Percentiles rank a stretch among this genome's conserved stretches.
phyloP scores from a whole-genome alignment of 1,139 yeast species.

The Pichia sp. region DNA sequence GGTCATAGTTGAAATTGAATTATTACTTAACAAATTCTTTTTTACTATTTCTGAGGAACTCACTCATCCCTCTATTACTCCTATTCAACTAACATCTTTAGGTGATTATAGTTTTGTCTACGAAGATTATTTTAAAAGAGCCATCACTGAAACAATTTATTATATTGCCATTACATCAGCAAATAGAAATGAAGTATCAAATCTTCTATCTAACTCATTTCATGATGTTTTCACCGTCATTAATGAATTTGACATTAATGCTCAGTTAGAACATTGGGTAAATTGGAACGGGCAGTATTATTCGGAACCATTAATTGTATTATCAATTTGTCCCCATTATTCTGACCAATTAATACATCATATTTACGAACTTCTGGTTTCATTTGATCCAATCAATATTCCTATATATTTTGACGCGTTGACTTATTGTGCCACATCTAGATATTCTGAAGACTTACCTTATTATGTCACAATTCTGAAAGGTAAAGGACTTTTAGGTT shows the following conservation, averaged over 20 bases:
- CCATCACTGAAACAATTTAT: slow-evolving; percentile 40
- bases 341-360: slow-evolving; percentile 55
- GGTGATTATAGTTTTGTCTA: slow-evolving; percentile 20
- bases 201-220: slow-evolving; percentile 17
- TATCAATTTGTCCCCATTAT: slow-evolving; percentile 58
- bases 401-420: slow-evolving; percentile 69
- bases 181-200: slow-evolving; percentile 1
- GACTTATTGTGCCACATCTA: slow-evolving; percentile 39
- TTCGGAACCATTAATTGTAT: slow-evolving; percentile 38
- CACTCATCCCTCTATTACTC: slow-evolving; percentile 33
- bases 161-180: slow-evolving; percentile 7
- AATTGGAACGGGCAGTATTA: slow-evolving; percentile 24
- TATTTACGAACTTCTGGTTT: slow-evolving; percentile 52
- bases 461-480: slow-evolving; percentile 48
- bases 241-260: slow-evolving; percentile 20
- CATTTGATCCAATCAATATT: slow-evolving; percentile 47
- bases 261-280: slow-evolving; percentile 21
- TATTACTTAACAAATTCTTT: slow-evolving; percentile 44
- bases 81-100: slow-evolving; percentile 48
- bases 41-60: slow-evolving; percentile 33
- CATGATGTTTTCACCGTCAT: slow-evolving; percentile 21
- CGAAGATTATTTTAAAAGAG: slow-evolving; percentile 40
- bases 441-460: slow-evolving; percentile 42
- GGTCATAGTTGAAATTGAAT: slow-evolving; percentile 48
- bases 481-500: slow-evolving; percentile 57